Evolutionary conservation across 495 filamentous ascomycete genomes (phyloP).

Genomic region (Beverwykella pulmonaria): DNA sequence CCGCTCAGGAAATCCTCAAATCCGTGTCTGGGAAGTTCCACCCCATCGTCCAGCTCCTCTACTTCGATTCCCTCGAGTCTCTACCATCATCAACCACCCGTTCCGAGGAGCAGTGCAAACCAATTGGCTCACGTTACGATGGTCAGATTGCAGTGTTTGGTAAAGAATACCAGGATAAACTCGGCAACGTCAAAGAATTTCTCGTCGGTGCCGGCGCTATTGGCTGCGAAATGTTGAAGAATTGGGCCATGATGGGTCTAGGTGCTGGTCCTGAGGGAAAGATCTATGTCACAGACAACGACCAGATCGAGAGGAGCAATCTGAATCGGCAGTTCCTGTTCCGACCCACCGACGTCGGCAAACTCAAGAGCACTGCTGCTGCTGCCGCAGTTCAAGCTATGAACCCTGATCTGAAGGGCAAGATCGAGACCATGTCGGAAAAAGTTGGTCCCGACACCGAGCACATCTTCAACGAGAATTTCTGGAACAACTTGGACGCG

Average conservation of each 20-base stretch:
- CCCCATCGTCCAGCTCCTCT: constrained; percentile 89
- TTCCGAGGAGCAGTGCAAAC: constrained; percentile 85
- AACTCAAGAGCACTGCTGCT: constrained; percentile 96
- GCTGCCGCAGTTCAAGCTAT: constrained; percentile 84
- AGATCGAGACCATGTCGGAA: constrained; percentile 83
- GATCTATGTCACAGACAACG: constrained; percentile 94
- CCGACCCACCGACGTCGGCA: constrained; percentile 89
- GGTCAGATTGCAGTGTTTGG: constrained; percentile 98
- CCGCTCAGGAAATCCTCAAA: constrained; percentile 95
- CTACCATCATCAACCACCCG: constrained; percentile 72
- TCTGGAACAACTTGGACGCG: constrained; percentile 88
- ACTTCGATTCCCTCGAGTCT: constrained; percentile 96
- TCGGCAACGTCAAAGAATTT: constrained; percentile 86
- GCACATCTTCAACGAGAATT: constrained; percentile 90
- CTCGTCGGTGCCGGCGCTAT: constrained; percentile 97
- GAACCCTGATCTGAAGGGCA: constrained; percentile 88
- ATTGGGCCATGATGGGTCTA: constrained; percentile 98
- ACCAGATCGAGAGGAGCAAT: constrained; percentile 98
- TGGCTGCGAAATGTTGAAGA: constrained; percentile 99
- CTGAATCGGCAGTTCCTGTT: constrained; percentile 98
- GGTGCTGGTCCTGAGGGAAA: constrained; percentile 85
- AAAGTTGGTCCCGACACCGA: constrained; percentile 92
- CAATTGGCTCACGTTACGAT: constrained; percentile 82
- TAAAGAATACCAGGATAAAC: constrained; percentile 88
- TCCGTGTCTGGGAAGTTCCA: constrained; percentile 97